Base-by-base conservation (phyloP, 2,329 filamentous ascomycete genomes). In the Fusarium subtropicale region DNA sequence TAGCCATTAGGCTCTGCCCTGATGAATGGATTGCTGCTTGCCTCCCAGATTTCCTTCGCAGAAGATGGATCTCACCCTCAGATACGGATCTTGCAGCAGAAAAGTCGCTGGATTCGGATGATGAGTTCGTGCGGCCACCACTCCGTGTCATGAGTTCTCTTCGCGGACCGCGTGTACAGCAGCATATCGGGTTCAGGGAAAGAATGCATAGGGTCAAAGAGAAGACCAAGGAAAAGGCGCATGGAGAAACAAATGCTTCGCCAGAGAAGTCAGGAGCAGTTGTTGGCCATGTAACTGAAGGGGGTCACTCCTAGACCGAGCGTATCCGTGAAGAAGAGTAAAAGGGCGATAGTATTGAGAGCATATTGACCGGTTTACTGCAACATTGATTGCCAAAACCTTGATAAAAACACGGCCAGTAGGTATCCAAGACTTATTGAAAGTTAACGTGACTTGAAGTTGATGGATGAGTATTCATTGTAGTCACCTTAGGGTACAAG, bases 1-100 rank as follows among this genome's bases (percentile, higher is more conserved):
- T 80, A 93, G 77, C 90, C 18, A 90, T 97, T 57, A 90, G 93
- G 56, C 81, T 90, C 26, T 85, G 94, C 54, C 93, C 93, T 0
- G 92, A 97, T 73, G 83, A 84, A 30, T 81, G 79, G 79, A 68
- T 78, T 54, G 71, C 52, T 11, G 53, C 56, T 18, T 75, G 73
- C 41, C 34, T 77, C n/a, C 76, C 76, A n/a, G 65, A 60, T 15
- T 77, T 76, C 61, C 64, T 78, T 10, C 68, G 63, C 10, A 71
- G 67, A 60, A 73, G 68, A 54, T 77, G 76, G 76, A 33, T 74
- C 24, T 60, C 69, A 4, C 70, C 69, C 26, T 66, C 68, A 18
- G 47, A 47, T 2, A 62, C 69, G 18, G 63, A 73, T 20, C 33
- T 47, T 13, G 56, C 36, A 5, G 52, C 33, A 31, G 68, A 70